Percentiles rank a stretch among this genome's conserved stretches.
These are phyloP conservation scores for Apiotrichum domesticum DNA, from an alignment of 1,284 basidiomycete species.

Conservation along the genomic window DNA sequence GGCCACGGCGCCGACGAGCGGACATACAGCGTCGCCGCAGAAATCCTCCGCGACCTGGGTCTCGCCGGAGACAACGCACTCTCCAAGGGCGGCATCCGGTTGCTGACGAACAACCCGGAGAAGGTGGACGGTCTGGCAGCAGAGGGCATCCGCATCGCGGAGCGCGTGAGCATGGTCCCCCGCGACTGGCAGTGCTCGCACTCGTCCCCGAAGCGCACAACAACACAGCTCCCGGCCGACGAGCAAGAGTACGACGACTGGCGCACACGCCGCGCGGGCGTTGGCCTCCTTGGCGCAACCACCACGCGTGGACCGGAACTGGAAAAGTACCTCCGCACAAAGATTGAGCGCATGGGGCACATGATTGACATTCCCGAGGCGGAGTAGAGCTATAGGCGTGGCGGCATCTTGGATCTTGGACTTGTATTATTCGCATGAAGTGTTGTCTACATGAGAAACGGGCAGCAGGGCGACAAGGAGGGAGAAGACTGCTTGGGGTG, in stretches of 20 bases:
- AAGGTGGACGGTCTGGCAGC: constrained; percentile 82
- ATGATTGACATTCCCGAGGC: constrained; percentile 36
- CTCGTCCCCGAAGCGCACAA: constrained; percentile 10
- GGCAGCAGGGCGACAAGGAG: too few species aligned
- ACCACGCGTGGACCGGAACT: constrained; percentile 78
- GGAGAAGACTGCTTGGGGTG: too few species aligned
- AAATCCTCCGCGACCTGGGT: constrained; percentile 82
- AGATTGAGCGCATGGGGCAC: constrained; percentile 95
- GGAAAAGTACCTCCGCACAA: constrained; percentile 92
- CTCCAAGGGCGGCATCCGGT: constrained; percentile 61
- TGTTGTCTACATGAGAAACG: too few species aligned
- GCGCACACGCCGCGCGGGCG: constrained; percentile 57
- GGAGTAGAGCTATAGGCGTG: not conserved
- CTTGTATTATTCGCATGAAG: not conserved
- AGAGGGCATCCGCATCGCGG: constrained; percentile 74
- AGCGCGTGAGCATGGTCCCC: constrained; percentile 91
- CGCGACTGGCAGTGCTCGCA: constrained; percentile 64
- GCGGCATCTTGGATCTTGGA: constrained; percentile 3
- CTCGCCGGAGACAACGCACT: constrained; percentile 55
- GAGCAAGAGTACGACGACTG: constrained; percentile 47
- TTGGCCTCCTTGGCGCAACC: constrained; percentile 76
- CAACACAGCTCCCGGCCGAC: constrained; percentile 29
- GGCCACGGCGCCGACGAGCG: constrained; percentile 93
- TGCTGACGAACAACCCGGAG: constrained; percentile 97
- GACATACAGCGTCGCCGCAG: constrained; percentile 83